These are phyloP conservation scores for Nepenthes alata DNA, from an alignment of 179 eudicot genomes.

Conservation along the genomic window DNA sequence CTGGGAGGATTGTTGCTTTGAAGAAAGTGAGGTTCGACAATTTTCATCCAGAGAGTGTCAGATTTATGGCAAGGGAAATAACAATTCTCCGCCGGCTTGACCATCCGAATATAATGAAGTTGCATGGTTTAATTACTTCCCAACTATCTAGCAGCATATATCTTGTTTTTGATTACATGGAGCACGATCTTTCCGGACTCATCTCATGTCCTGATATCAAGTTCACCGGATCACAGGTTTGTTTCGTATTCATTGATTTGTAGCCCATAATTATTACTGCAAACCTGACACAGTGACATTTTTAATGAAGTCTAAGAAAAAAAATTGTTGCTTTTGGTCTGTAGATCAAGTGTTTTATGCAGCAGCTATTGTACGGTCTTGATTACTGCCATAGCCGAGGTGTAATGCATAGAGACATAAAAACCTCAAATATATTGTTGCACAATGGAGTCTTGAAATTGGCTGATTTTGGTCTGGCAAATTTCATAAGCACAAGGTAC, in stretches of 20 bases:
- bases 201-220: slow-evolving; percentile 48
- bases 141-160: slow-evolving; percentile 46
- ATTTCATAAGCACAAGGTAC: slow-evolving; percentile 26
- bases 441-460: slow-evolving; percentile 55
- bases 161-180: slow-evolving; percentile 78
- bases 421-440: slow-evolving; percentile 56
- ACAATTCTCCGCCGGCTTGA: slow-evolving; percentile 59
- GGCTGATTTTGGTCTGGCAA: slow-evolving; percentile 80
- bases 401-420: slow-evolving; percentile 65
- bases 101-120: slow-evolving; percentile 62
- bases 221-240: slow-evolving; percentile 56
- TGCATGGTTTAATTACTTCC: slow-evolving; percentile 60
- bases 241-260: not conserved
- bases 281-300: not conserved
- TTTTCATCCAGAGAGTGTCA: slow-evolving; percentile 61
- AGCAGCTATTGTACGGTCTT: slow-evolving; percentile 48
- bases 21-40: slow-evolving; percentile 76
- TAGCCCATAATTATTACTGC: not conserved
- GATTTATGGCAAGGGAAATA: slow-evolving; percentile 77
- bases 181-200: slow-evolving; percentile 70
- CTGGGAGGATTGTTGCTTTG: slow-evolving; percentile 54
- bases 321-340: slow-evolving; percentile 3
- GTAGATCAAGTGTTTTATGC: slow-evolving; percentile 73
- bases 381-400: slow-evolving; percentile 70
- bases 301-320: too few relatives aligned